A percentile compares a stretch with the other conserved stretches of the same genome.
Conservation (phyloP, 768 basidiomycete genomes). For the Suillus americanus region DNA sequence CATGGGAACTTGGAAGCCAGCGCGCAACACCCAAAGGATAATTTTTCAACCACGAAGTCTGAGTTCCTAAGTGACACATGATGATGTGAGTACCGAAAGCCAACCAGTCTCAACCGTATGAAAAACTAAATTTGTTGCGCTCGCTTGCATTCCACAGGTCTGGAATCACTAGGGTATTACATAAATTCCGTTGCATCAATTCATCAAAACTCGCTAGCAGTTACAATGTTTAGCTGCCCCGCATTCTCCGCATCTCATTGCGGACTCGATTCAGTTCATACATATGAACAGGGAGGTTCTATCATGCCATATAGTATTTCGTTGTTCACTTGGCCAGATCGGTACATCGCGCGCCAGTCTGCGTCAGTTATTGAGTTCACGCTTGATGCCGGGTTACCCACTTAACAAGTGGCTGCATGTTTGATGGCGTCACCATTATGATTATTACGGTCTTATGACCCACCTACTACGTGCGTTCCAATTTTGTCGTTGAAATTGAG, state of each 20-base stretch:
- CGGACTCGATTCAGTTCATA: background rate
- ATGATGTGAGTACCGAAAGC: background rate
- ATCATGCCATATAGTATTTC: background rate
- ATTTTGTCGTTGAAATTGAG: constrained; percentile 4
- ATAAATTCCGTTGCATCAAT: background rate
- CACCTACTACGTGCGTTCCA: background rate
- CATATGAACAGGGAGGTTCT: background rate
- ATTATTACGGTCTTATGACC: constrained; percentile 7
- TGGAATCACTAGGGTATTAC: background rate
- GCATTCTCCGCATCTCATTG: constrained; percentile 1
- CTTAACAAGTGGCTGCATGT: background rate
- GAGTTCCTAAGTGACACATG: background rate
- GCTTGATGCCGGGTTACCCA: background rate
- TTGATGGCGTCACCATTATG: background rate
- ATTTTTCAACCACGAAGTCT: background rate
- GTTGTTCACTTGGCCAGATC: background rate
- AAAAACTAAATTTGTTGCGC: background rate
- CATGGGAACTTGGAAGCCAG: constrained; percentile 1
- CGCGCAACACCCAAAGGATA: background rate
- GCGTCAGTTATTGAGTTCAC: background rate
- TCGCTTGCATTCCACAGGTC: background rate
- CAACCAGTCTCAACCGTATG: background rate
- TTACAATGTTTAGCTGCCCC: background rate
- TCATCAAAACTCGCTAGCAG: background rate
- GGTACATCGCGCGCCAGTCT: background rate